Conservation (phyloP, 148 eudicot species). For the Chenopodium quinoa region DNA sequence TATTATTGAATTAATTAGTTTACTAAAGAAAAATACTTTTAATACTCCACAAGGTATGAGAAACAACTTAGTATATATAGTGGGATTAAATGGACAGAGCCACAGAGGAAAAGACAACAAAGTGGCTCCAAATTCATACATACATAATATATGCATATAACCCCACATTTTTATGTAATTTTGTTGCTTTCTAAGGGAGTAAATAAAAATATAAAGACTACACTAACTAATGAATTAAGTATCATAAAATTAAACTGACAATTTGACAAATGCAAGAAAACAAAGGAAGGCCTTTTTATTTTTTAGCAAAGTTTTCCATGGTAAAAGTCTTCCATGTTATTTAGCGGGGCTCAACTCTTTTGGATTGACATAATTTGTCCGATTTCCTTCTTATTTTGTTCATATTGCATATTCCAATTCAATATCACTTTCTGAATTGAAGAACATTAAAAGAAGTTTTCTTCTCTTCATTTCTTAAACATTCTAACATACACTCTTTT, state of each 20-base stretch:
- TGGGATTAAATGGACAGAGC: no score
- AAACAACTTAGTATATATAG: no score
- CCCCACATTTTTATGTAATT: no score
- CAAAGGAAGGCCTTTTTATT: slow-evolving; percentile 19
- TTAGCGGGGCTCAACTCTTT: slow-evolving; percentile 32
- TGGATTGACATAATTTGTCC: slow-evolving; percentile 28
- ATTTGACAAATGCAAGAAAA: slow-evolving; percentile 31
- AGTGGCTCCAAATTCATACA: no score
- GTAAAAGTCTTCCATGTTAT: slow-evolving; percentile 32
- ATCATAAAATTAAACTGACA: slow-evolving; percentile 8
- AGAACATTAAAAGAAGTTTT: not conserved
- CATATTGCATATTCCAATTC: slow-evolving; percentile 13
- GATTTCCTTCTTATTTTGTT: slow-evolving; percentile 11
- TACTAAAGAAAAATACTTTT: no score
- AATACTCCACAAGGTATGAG: no score
- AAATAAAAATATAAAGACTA: not conserved
- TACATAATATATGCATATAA: no score
- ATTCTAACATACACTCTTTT: not conserved
- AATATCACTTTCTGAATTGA: slow-evolving; percentile 1
- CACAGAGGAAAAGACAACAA: no score
- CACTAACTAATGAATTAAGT: not conserved
- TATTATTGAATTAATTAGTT: no score
- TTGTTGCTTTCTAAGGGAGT: slow-evolving; percentile 18
- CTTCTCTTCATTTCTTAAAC: not conserved
- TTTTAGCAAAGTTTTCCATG: not conserved